Conservation (phyloP, 345 rosid genomes). For the Salix purpurea region DNA sequence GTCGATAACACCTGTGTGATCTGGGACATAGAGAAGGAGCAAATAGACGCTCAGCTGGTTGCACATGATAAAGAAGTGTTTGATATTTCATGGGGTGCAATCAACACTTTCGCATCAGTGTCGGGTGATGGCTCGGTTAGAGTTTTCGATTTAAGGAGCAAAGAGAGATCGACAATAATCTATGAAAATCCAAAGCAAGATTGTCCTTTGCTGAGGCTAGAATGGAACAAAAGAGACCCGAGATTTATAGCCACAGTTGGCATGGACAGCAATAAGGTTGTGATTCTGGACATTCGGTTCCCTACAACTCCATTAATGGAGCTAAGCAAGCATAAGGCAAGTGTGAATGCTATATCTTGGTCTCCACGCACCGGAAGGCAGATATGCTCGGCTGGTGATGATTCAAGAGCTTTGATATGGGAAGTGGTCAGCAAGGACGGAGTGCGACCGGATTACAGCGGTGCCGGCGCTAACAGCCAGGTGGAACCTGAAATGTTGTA, state of each 20-base stretch:
- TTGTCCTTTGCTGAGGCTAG: slow-evolving; percentile 42
- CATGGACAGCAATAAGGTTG: slow-evolving; percentile 46
- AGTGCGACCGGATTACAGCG: not conserved
- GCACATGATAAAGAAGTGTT: slow-evolving; percentile 65
- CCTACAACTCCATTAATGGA: slow-evolving; percentile 48
- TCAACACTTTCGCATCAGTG: slow-evolving; percentile 48
- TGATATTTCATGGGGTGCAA: slow-evolving; percentile 57
- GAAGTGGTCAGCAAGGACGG: slow-evolving; percentile 21
- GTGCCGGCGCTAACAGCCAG: not conserved
- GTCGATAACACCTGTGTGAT: slow-evolving; percentile 49
- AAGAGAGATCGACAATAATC: slow-evolving; percentile 55
- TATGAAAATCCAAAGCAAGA: slow-evolving; percentile 41
- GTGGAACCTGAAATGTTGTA: slow-evolving; percentile 52
- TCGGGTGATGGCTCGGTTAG: slow-evolving; percentile 62
- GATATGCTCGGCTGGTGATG: slow-evolving; percentile 52
- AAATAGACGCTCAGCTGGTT: slow-evolving; percentile 41
- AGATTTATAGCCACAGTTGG: slow-evolving; percentile 46
- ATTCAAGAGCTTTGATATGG: slow-evolving; percentile 52
- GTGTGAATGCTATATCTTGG: slow-evolving; percentile 55
- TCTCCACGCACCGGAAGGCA: slow-evolving; percentile 33
- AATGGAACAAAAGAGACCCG: slow-evolving; percentile 61
- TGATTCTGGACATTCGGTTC: slow-evolving; percentile 49
- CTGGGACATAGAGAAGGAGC: slow-evolving; percentile 52
- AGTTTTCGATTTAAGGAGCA: slow-evolving; percentile 54
- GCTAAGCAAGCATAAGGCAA: slow-evolving; percentile 36